A percentile compares a stretch with the other conserved stretches of the same genome.
phyloP scores from a whole-genome alignment of 2,329 filamentous ascomycete species.

The Diatrype stigma region DNA sequence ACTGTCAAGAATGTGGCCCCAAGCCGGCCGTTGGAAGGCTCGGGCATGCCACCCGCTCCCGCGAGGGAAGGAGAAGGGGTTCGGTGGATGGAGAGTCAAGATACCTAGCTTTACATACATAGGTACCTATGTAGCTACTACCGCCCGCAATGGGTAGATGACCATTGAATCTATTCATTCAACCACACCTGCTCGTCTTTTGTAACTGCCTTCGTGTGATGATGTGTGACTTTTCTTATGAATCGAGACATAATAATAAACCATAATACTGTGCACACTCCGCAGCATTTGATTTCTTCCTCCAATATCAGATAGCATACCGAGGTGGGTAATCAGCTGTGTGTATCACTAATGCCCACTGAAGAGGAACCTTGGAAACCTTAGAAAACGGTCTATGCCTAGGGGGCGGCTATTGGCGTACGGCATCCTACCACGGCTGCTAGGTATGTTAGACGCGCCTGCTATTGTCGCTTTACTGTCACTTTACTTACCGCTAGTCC shows the following conservation, averaged over 20 bases:
- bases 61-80: not conserved
- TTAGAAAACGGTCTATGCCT: no score
- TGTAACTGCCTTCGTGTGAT: not conserved
- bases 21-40: constrained; percentile 9
- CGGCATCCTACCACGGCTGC: no score
- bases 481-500: not conserved
- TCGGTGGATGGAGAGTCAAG: not conserved
- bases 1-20: constrained; percentile 3
- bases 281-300: no score
- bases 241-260: not conserved
- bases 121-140: constrained; percentile 19
- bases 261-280: no score
- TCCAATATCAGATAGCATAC: no score
- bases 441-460: no score
- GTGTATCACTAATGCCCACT: no score
- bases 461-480: no score
- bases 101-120: not conserved
- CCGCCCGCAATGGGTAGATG: constrained; percentile 36
- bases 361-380: no score
- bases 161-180: constrained; percentile 46
- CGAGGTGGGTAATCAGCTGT: no score
- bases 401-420: no score
- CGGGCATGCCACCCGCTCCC: constrained; percentile 4
- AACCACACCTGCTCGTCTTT: not conserved
- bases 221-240: not conserved